A percentile compares a stretch with the other conserved stretches of the same genome.
Evolutionary conservation across 108 stramenopile genomes (phyloP).

Genomic region (Cylindrotheca fusiformis): DNA sequence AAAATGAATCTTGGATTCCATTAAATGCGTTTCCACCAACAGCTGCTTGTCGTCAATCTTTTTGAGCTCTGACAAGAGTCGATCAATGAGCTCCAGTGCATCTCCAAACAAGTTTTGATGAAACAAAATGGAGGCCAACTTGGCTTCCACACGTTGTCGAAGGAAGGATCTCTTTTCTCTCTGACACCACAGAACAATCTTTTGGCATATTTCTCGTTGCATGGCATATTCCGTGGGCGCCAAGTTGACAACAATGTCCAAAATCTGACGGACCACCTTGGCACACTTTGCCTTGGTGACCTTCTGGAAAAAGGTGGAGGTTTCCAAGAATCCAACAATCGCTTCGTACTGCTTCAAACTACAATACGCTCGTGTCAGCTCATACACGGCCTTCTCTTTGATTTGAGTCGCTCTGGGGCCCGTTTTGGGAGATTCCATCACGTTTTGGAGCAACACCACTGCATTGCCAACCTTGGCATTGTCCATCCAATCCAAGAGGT

Average conservation of each 20-base stretch:
- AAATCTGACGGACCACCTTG: constrained; percentile 95
- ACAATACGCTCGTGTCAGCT: constrained; percentile 86
- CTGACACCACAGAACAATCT: constrained; percentile 90
- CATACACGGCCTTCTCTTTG: constrained; percentile 93
- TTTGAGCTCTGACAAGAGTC: constrained; percentile 92
- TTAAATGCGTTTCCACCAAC: constrained; percentile 95
- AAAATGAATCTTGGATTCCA: constrained; percentile 94
- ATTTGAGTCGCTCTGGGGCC: constrained; percentile 73
- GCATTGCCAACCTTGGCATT: constrained; percentile 42
- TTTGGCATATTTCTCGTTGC: constrained; percentile 84
- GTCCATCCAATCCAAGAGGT: constrained; percentile 45
- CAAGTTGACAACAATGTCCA: constrained; percentile 90
- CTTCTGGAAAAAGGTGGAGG: constrained; percentile 73
- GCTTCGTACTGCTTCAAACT: constrained; percentile 55
- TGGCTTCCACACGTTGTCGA: constrained; percentile 96
- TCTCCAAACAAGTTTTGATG: constrained; percentile 78
- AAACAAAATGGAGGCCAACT: constrained; percentile 85
- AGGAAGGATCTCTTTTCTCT: constrained; percentile 94
- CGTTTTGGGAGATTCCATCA: constrained; percentile 56
- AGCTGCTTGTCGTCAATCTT: constrained; percentile 99
- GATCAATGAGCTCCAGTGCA: constrained; percentile 83
- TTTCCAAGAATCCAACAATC: constrained; percentile 85
- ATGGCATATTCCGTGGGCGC: constrained; percentile 84
- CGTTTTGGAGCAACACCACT: constrained; percentile 49
- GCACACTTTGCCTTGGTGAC: constrained; percentile 98